These are phyloP conservation scores for Leccinum disarticulatum DNA, from an alignment of 768 basidiomycete species.

Conservation along the genomic window DNA sequence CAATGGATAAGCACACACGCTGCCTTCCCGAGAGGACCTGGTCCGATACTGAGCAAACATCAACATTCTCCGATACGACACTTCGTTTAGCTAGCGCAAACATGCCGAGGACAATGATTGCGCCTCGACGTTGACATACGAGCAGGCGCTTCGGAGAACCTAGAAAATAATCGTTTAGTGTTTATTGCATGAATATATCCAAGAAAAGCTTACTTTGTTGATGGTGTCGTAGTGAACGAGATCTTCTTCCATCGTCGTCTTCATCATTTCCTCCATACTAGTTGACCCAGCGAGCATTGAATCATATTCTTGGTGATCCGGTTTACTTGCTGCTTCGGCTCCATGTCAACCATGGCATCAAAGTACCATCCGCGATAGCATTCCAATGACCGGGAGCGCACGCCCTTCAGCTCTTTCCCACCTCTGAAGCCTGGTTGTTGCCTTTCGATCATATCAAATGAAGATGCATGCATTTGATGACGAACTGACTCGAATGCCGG, in stretches of 20 bases:
- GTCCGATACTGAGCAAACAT: conserved; percentile 77
- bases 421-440: conserved; percentile 70
- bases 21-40: conserved; percentile 84
- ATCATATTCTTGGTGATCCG: conserved; percentile 90
- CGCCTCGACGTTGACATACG: conserved; percentile 83
- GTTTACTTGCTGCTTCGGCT: conserved; percentile 84
- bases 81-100: conserved; percentile 80
- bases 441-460: conserved; percentile 98
- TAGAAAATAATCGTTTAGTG: conserved; percentile 29
- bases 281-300: conserved; percentile 94
- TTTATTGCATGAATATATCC: not conserved
- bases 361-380: conserved; percentile 89
- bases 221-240: conserved; percentile 86
- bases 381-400: conserved; percentile 84
- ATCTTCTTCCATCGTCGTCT: conserved; percentile 90
- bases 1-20: conserved; percentile 2
- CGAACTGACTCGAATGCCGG: conserved; percentile 47
- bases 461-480: conserved; percentile 94
- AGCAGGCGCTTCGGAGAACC: conserved; percentile 77
- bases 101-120: conserved; percentile 96
- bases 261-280: conserved; percentile 94
- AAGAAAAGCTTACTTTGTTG: conserved; percentile 64
- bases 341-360: conserved; percentile 70
- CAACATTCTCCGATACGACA: conserved; percentile 80
- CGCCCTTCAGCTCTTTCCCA: conserved; percentile 79